Evolutionary conservation across 176 grass and related monocot genomes (phyloP), one percentile per base, ranked within the genome.

Genomic region (Avena insularis): DNA sequence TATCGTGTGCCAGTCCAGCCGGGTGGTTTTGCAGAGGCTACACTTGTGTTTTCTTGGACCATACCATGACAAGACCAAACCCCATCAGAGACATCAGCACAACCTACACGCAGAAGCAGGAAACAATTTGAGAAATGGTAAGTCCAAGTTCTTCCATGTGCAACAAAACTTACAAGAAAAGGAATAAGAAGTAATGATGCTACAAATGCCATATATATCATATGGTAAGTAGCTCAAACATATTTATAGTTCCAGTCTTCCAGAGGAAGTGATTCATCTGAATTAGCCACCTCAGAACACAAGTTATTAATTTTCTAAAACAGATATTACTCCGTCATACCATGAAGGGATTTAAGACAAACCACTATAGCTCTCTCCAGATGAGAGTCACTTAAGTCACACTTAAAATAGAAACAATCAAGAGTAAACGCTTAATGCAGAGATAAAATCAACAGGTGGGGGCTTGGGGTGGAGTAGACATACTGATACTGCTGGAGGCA

Each of bases 21-120:
- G 7, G 19, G 20, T 59, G 36, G 15, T 6, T 75, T 57, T 25
- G 53, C 13, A 57, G 23, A 4, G 19, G 23, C 83, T 84, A 83
- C 17, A 55, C 38, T 80, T 84, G 2, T 62, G 83, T 93, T 72
- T 45, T 86, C 83, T 88, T 96, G 80, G 96, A 96, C 96, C 96
- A 98, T 62, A 98, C 31, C 96, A 98, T 94, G 33, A 98, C 96
- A 64, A 98, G 96, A 71, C 79, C 87, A 80, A 98, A 98, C 43
- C 93, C 96, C 90, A 96, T 96, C 13, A 98, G 81, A 85, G 96
- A 98, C 96, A 98, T 98, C 83, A 98, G 75, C 70, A 98, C 96
- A 90, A 98, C 96, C 96, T 98, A 86, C 91, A 88, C 61, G 58
- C 2, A 19, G 3, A 65, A 20, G 47, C 10, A 84, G 12, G 43